Evolutionary conservation across 768 basidiomycete genomes (phyloP), one percentile per base, ranked within the genome.

Genomic region (Cystoderma amianthinum): DNA sequence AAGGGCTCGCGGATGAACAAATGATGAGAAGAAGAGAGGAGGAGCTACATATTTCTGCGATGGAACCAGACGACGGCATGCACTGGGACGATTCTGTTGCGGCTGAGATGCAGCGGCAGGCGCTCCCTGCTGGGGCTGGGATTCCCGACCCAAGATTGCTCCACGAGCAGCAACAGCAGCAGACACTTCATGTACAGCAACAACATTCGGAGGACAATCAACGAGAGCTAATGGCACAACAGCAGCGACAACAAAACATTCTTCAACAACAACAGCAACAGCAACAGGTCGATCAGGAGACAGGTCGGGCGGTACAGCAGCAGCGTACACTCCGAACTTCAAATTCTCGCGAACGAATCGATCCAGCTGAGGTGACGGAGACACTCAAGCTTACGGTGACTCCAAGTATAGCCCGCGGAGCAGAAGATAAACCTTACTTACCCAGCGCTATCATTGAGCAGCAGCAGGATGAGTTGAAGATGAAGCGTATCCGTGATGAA

Each of bases 1-100:
- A 68, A 1, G 78, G 75, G 13, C 63, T 85, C n/a, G 71, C 65
- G 24, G 76, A 78, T 15, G 72, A 79, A 50, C 75, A 70, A 44
- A 56, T 48, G 53, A 60, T 60, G 43, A 56, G 65, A 41, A 55
- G 62, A 48, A 37, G 62, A 47, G 53, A 52, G 51, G 57, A 62
- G 39, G 58, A 66, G 41, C 42, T 52, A 48, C 52, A 52, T n/a
- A 38, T 39, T 41, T 34, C 42, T 12, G 54, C 59, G 41, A 76
- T 82, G 70, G 84, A 85, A 39, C 76, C 74, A 0, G 89, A 91
- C 45, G 91, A 93, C 52, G 85, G 82, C 2, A 87, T 94, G 78
- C 74, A 76, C 45, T 94, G 93, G 92, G 90, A 92, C 36, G 86
- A 90, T 41, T 61, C 68, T 25, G 73, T 69, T 9, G 80, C 76